These are phyloP conservation scores for Xylariomycetidae sp. DNA, from an alignment of 2,329 filamentous ascomycete species.

Conservation along the genomic window DNA sequence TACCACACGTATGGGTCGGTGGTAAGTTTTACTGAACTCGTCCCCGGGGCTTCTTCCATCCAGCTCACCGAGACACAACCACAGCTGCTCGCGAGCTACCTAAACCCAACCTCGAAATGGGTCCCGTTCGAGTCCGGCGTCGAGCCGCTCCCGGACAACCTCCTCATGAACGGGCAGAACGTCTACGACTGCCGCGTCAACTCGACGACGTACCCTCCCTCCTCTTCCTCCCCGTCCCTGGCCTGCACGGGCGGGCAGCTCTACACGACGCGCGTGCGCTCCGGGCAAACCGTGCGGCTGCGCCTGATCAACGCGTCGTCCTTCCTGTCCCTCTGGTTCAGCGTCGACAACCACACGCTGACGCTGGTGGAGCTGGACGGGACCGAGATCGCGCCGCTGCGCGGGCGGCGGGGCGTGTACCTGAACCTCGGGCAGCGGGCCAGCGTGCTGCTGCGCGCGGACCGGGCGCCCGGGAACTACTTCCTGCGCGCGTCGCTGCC, in stretches of 20 bases:
- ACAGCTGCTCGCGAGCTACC: constrained; percentile 26
- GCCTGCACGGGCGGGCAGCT: constrained; percentile 26
- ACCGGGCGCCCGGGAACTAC: constrained; percentile 28
- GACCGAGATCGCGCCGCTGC: constrained; percentile 30
- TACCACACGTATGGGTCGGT: constrained; percentile 31
- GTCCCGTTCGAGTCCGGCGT: constrained; percentile 29
- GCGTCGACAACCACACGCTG: constrained; percentile 32
- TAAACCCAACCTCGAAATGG: constrained; percentile 29
- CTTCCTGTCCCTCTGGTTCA: constrained; percentile 32
- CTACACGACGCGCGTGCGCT: constrained; percentile 26
- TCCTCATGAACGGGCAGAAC: constrained; percentile 34
- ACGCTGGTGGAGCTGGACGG: constrained; percentile 35
- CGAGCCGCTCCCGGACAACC: constrained; percentile 34
- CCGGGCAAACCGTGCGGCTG: constrained; percentile 24
- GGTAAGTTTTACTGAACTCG: constrained; percentile 19
- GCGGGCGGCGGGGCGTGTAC: constrained; percentile 28
- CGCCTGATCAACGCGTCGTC: constrained; percentile 35
- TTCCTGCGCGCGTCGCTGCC: constrained; percentile 30
- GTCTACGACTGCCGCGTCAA: constrained; percentile 28
- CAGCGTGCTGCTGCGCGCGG: constrained; percentile 29
- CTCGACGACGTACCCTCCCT: constrained; percentile 23
- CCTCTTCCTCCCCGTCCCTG: constrained; percentile 4
- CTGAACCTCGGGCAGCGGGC: constrained; percentile 34
- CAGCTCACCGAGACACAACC: no score
- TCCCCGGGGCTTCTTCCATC: neutral